phyloP scores from a whole-genome alignment of 352 stramenopile species.

The Pythium rishiriense region DNA sequence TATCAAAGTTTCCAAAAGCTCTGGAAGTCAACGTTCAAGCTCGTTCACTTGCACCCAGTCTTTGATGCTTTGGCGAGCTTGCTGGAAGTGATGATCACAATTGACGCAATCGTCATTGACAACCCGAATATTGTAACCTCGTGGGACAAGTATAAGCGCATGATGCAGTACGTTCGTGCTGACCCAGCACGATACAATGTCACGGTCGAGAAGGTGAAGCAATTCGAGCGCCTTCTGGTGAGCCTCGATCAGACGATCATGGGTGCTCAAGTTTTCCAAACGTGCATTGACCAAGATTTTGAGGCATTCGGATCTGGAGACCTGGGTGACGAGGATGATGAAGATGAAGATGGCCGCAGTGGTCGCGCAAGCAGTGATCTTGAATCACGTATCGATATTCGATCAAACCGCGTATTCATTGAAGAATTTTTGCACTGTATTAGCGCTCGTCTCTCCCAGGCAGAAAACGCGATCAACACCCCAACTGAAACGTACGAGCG shows the following conservation, averaged over 20 bases:
- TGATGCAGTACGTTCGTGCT: slow-evolving; percentile 89
- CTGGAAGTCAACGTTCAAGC: slow-evolving; percentile 88
- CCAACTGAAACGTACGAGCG: slow-evolving; percentile 88
- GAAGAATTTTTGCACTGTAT: slow-evolving; percentile 88
- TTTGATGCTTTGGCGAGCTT: slow-evolving; percentile 80
- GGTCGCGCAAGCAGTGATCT: slow-evolving; percentile 49
- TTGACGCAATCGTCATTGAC: slow-evolving; percentile 87
- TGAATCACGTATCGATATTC: slow-evolving; percentile 81
- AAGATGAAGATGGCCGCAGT: slow-evolving; percentile 45
- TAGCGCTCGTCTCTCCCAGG: slow-evolving; percentile 59
- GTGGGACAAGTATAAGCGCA: slow-evolving; percentile 92
- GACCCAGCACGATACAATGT: slow-evolving; percentile 83
- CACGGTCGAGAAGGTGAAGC: slow-evolving; percentile 78
- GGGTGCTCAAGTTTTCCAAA: slow-evolving; percentile 85
- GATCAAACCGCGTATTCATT: slow-evolving; percentile 82
- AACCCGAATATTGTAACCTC: slow-evolving; percentile 85
- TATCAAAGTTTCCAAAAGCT: slow-evolving; percentile 88
- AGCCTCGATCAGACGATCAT: slow-evolving; percentile 89
- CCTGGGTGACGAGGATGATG: slow-evolving; percentile 51
- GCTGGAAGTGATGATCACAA: slow-evolving; percentile 86
- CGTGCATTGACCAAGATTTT: slow-evolving; percentile 90
- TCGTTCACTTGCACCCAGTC: slow-evolving; percentile 80
- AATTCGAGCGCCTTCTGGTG: slow-evolving; percentile 86
- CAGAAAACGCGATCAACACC: slow-evolving; percentile 77
- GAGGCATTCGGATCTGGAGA: slow-evolving; percentile 74